phyloP scores from a whole-genome alignment of 805 yeast genomes.

The Pichia paraexigua region DNA sequence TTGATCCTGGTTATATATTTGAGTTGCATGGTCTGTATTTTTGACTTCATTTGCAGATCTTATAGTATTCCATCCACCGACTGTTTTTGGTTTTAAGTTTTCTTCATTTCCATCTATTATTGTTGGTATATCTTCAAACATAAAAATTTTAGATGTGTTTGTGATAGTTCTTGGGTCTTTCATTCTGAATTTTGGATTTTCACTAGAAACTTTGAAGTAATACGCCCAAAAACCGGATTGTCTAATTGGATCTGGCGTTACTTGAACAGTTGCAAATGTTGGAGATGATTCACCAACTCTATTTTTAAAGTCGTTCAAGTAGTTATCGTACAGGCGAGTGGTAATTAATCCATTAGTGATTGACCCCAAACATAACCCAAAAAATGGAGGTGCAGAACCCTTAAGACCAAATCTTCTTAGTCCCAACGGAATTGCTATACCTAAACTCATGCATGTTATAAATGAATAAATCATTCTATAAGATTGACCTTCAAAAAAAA shows the following conservation, averaged over 20 bases:
- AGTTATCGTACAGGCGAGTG: neutral
- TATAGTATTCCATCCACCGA: neutral
- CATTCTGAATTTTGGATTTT: neutral
- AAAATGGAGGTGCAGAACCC: neutral
- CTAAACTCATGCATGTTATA: neutral
- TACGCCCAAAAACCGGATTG: neutral
- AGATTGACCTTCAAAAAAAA: neutral
- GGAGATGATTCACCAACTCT: neutral
- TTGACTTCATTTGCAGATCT: neutral
- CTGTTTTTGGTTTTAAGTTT: neutral
- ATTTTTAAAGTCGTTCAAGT: neutral
- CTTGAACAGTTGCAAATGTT: neutral
- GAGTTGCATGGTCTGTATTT: neutral
- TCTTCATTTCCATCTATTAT: neutral
- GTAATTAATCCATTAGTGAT: neutral
- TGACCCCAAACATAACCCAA: neutral
- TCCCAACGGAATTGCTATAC: neutral
- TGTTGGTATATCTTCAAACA: neutral
- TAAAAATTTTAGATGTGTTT: neutral
- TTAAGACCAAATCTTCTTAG: neutral
- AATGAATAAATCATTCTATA: neutral
- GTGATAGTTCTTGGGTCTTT: neutral
- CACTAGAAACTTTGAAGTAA: neutral
- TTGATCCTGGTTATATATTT: neutral
- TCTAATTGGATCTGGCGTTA: neutral